Evolutionary conservation across 2,329 filamentous ascomycete genomes (phyloP), one percentile per base, ranked within the genome.

Genomic region (Myotisia sp.): DNA sequence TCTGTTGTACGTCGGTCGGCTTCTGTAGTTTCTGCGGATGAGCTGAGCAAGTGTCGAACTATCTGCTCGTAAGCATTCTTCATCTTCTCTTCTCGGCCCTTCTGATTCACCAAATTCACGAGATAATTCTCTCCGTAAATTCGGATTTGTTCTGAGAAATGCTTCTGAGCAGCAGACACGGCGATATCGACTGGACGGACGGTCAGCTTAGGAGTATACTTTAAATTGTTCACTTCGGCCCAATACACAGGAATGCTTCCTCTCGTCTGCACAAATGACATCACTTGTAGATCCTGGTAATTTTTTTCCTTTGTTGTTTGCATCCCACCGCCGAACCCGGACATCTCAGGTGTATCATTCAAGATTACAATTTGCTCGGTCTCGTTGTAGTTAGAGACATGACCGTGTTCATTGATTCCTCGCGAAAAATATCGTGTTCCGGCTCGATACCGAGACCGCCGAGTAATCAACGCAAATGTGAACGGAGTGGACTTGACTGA

Each of bases 351-450:
- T 3, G 69, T 68, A 57, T 95, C 90, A 49, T 95, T 95, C 46
- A 95, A 60, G 23, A 98, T 74, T 40, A 93, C 69, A 21, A 90
- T 68, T 54, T 98, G 90, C 54, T 98, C 90, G 0, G 90, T 95
- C 65, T 98, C 90, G 53, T 98, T 98, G 68, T 87, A 98, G 56
- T 98, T 98, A 44, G 90, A 84, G n/a, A 90, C 90, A 54, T 95
- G 76, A 16, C 90, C 90, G 41, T 90, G 69, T 44, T 93, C 86
- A 52, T 98, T 87, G 29, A 95, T 74, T 33, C 90, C 90, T 44
- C 90, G 76, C 2, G 90, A 92, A 54, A 98, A 90, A 61, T 94
- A 95, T 52, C 92, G 70, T 10, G 90, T 95, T 28, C 90, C 90
- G 22, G 78, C 86, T 42, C 87, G 74, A 57, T 90, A 77, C 45